Percentiles rank a stretch among this genome's conserved stretches.
phyloP scores from a whole-genome alignment of 306 rosid species.

The peach (Prunus persica) region Prunus_persica_NCBIv2 NC_034011.1:25746501-25747000 shows the following conservation, averaged over 20 bases:
- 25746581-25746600: too few species aligned
- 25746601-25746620: too few species aligned
- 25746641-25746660: not conserved
- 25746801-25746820: not conserved
- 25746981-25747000: not conserved
- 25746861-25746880: not conserved
- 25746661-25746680: not conserved
- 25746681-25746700: not conserved
- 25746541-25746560: too few species aligned
- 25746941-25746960: not conserved
- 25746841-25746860: conserved; percentile 6
- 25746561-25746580: too few species aligned
- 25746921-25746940: not conserved
- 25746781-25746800: not conserved
- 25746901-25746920: not conserved
- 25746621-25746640: too few species aligned
- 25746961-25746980: too few species aligned
- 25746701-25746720: not conserved
- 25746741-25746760: conserved; percentile 12
- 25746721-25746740: conserved; percentile 2
- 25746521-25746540: too few species aligned
- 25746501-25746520: too few species aligned
- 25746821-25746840: conserved; percentile 5
- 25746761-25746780: not conserved
- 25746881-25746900: conserved; percentile 8